A percentile compares a stretch with the other conserved stretches of the same genome.
Evolutionary conservation across 305 asterid genomes (phyloP).

Genomic region (Ilex paraguariensis): DNA sequence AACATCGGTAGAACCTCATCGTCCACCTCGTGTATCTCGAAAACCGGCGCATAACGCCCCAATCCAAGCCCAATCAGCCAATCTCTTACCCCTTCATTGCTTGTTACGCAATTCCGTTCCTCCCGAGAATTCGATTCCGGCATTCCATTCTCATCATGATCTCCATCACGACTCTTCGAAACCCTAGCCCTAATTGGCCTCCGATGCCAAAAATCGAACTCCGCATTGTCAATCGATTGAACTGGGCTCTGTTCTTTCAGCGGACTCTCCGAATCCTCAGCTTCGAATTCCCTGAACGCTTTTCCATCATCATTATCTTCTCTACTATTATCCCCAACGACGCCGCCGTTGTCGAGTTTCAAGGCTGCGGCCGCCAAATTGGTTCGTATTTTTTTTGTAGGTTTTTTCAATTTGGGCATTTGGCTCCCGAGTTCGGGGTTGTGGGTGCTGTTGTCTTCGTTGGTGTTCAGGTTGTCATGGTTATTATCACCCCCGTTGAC

Average conservation of each 20-base stretch:
- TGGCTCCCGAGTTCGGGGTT: constrained; percentile 34
- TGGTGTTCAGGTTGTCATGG: constrained; percentile 31
- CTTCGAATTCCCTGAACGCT: constrained; percentile 48
- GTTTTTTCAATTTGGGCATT: constrained; percentile 60
- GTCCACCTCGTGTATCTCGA: constrained; percentile 91
- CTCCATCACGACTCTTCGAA: constrained; percentile 18
- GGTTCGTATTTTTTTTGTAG: constrained; percentile 68
- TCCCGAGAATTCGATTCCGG: constrained; percentile 3
- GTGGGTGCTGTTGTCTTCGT: neutral
- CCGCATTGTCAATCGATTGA: constrained; percentile 65
- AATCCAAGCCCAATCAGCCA: constrained; percentile 85
- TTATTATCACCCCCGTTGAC: constrained; percentile 49
- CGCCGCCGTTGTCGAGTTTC: constrained; percentile 11
- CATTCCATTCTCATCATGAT: constrained; percentile 8
- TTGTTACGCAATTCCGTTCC: constrained; percentile 35
- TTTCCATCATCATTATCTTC: constrained; percentile 47
- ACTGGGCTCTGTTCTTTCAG: neutral
- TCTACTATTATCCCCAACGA: constrained; percentile 16
- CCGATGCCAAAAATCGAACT: constrained; percentile 81
- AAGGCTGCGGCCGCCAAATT: constrained; percentile 52
- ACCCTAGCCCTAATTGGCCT: constrained; percentile 43
- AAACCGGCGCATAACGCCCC: constrained; percentile 71
- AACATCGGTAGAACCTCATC: constrained; percentile 84
- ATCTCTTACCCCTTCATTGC: constrained; percentile 58
- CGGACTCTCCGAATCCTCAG: constrained; percentile 53